Conservation (phyloP, 352 stramenopile genomes). For the Aphanomyces stellatus region DNA sequence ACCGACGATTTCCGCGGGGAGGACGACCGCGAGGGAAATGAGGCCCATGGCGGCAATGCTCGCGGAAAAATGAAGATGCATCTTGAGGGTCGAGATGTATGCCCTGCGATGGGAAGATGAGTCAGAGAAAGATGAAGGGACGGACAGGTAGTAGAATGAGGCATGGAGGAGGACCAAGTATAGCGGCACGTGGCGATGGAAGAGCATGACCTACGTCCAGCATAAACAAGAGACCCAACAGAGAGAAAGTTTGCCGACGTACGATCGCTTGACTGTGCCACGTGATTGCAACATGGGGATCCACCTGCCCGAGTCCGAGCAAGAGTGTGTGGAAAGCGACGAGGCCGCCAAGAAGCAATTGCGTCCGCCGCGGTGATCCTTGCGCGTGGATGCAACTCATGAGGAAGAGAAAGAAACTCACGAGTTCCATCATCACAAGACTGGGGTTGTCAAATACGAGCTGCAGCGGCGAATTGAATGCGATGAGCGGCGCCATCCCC, state of each 20-base stretch:
- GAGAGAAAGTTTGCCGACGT: not conserved
- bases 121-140: too few species aligned
- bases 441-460: conserved; percentile 49
- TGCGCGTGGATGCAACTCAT: conserved; percentile 67
- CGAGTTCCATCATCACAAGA: conserved; percentile 51
- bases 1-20: conserved; percentile 69
- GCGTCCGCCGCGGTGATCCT: conserved; percentile 65
- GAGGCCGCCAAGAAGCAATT: conserved; percentile 48
- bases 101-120: too few species aligned
- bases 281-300: not conserved
- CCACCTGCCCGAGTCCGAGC: not conserved
- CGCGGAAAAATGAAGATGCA: conserved; percentile 63
- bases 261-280: not conserved
- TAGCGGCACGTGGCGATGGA: conserved; percentile 40
- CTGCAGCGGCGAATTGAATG: conserved; percentile 15
- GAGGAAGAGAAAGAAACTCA: conserved; percentile 48
- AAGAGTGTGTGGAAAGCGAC: conserved; percentile 50
- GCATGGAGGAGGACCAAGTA: conserved; percentile 59
- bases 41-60: conserved; percentile 60
- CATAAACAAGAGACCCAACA: not conserved
- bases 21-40: conserved; percentile 42
- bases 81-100: conserved; percentile 54
- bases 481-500: not conserved
- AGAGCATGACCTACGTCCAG: conserved; percentile 52
- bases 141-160: conserved; percentile 74